A percentile compares a stretch with the other conserved stretches of the same genome.
Conservation (phyloP, 2,329 filamentous ascomycete species). For the Colletotrichum euphorbiae region DNA sequence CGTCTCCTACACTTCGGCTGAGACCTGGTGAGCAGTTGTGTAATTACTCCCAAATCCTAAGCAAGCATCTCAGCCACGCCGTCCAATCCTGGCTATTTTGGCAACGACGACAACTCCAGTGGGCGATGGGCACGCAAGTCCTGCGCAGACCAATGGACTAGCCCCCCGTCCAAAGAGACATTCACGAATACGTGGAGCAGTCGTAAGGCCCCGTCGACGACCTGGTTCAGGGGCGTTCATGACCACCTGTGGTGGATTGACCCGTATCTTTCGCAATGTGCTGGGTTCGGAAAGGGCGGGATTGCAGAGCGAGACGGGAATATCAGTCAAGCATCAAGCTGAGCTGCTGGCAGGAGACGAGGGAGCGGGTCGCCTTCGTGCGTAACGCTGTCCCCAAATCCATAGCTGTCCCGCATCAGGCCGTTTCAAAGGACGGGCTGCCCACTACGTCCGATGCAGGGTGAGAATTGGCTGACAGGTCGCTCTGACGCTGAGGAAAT, state of each 20-base stretch:
- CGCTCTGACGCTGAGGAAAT: constrained; percentile 28
- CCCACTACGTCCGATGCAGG: constrained; percentile 34
- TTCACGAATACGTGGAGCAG: constrained; percentile 34
- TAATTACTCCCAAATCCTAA: constrained; percentile 12
- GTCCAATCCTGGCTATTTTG: neutral
- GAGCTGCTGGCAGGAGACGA: constrained; percentile 15
- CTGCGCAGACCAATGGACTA: constrained; percentile 12
- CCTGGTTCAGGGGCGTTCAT: constrained; percentile 25
- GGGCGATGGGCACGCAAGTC: constrained; percentile 10
- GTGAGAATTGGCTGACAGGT: constrained; percentile 16
- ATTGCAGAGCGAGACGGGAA: constrained; percentile 15
- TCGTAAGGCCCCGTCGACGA: constrained; percentile 22
- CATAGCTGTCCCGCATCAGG: constrained; percentile 26
- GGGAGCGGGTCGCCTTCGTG: constrained; percentile 9
- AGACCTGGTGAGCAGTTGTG: neutral
- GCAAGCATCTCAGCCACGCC: constrained; percentile 35
- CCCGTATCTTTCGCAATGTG: constrained; percentile 11
- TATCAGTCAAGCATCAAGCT: constrained; percentile 6
- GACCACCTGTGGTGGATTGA: constrained; percentile 26
- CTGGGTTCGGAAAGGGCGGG: constrained; percentile 38
- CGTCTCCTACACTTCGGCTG: neutral
- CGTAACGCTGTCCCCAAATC: constrained; percentile 12
- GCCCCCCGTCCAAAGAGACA: constrained; percentile 16
- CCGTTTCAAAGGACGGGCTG: constrained; percentile 32
- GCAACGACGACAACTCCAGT: constrained; percentile 11